Base-by-base conservation (phyloP, 75 land plant genomes). In the Gnetum montanum region DNA sequence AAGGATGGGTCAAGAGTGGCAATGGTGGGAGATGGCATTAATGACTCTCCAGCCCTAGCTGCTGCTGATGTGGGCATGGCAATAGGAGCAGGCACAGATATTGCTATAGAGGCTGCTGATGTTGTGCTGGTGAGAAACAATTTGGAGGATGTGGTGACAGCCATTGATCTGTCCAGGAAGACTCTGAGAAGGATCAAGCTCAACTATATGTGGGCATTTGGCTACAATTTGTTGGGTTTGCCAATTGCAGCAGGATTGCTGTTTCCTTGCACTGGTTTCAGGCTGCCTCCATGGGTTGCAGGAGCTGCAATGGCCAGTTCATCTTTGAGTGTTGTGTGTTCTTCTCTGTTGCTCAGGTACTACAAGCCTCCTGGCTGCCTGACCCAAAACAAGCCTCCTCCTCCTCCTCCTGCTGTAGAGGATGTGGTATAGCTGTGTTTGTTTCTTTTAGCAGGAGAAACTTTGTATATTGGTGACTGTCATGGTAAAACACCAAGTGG, bases 21-120 rank as follows among this genome's bases (percentile, higher is more conserved):
- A 5, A 76, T 76, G 80, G 77, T 76, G 1, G 80, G 80, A n/a
- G 77, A 76, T 59, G 80, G 80, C 1, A 75, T 76, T 4, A 76
- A 76, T 34, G 80, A 76, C 37, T 67, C 80, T 18, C 80, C 80
- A 22, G 80, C 80, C 7, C 71, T 76, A 8, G 80, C 60, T 8
- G 80, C 77, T 33, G 71, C 80, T 24, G 80, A 76, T 58, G 67
- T 76, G 6, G 80, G 80, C 20, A 63, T 76, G 58, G 80, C 77
- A 15, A 76, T 76, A 33, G 80, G 79, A 34, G 77, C 79, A 40
- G 79, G 79, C 24, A 76, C 79, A 16, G 76, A 71, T 30, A 72
- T 76, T 6, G 80, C 80, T 8, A 76, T 76, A 22, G 80, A 76
- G 41, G 80, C 80, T 8, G 77, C 77, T 30, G 80, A 76, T 25